Percentiles rank a stretch among this genome's conserved stretches.
Conservation (phyloP, 345 rosid genomes). For the Aurinia saxatilis region DNA sequence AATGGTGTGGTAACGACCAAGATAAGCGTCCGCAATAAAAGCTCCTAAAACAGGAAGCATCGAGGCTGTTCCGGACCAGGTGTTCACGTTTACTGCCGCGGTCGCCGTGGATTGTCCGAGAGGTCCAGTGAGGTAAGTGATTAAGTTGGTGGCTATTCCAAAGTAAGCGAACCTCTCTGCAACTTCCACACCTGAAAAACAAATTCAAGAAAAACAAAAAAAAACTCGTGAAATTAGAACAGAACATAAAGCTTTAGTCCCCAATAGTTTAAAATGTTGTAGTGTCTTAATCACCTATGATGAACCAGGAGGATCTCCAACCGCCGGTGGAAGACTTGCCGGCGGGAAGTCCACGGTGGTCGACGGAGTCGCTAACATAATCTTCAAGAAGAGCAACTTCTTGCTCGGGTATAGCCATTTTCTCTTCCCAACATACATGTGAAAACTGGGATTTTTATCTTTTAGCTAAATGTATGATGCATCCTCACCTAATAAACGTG, state of each 20-base stretch:
- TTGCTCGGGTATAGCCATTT: slow-evolving; percentile 8
- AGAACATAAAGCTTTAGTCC: too few species aligned
- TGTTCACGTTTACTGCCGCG: slow-evolving; percentile 45
- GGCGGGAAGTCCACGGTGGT: slow-evolving; percentile 22
- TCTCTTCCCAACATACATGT: too few species aligned
- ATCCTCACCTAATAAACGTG: too few species aligned
- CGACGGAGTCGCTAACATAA: slow-evolving; percentile 7
- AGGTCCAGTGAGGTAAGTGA: slow-evolving; percentile 44
- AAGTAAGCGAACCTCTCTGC: slow-evolving; percentile 46
- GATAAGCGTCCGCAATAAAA: slow-evolving; percentile 42
- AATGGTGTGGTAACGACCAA: slow-evolving; percentile 46
- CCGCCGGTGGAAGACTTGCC: slow-evolving; percentile 20
- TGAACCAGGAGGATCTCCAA: slow-evolving; percentile 27
- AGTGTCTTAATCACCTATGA: slow-evolving; percentile 9
- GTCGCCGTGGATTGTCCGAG: slow-evolving; percentile 41
- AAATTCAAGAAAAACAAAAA: neutral
- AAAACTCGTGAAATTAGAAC: too few species aligned
- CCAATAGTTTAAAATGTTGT: neutral
- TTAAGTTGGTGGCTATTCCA: slow-evolving; percentile 39
- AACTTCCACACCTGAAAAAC: slow-evolving; percentile 38
- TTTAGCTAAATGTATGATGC: too few species aligned
- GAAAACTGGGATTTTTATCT: too few species aligned
- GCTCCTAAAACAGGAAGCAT: slow-evolving; percentile 46
- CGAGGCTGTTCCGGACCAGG: slow-evolving; percentile 40
- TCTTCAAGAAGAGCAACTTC: slow-evolving; percentile 10